Evolutionary conservation across 441 rosid genomes (phyloP), one percentile per base, ranked within the genome.

Genomic region (Euphorbia corollata): DNA sequence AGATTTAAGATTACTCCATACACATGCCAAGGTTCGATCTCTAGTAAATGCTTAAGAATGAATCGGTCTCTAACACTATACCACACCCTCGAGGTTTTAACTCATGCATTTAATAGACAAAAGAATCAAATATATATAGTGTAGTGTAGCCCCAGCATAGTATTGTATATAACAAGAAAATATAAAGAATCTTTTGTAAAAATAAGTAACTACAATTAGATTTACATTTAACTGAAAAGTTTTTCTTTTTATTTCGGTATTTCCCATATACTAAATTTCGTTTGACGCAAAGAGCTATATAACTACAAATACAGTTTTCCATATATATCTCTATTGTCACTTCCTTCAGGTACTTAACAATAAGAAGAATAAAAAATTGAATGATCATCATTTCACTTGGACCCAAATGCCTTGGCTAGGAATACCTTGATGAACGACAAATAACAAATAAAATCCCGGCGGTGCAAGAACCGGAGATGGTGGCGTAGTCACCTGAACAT

Each of bases 401-500:
- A 87, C 91, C 98, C 98, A 90, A 22, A 45, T 63, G 34, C 85
- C 92, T 16, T 74, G 54, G 68, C 98, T 92, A 0, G 98, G 98
- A 57, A 87, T 70, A 1, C 73, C 76, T 15, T 76, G 81, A 61
- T 88, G 91, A 68, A 92, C 90, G 63, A 92, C 69, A 45, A 86
- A 92, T 74, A 90, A n/a, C 81, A 88, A 32, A 65, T 90, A 92
- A 56, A 81, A 87, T 18, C 98, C 98, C 0, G 88, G 79, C 24
- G 96, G 97, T 23, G 96, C 94, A 61, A 90, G 80, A 72, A 74
- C 79, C 0, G 76, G 68, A 8, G 83, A 80, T 0, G 81, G 77
- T 0, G 98, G 97, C 4, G 85, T 84, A 8, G 76, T 61, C 0
- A 54, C 79, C 0, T 43, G 75, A 61, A 87, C 16, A 16, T 65